phyloP scores from a whole-genome alignment of 2,329 filamentous ascomycete genomes.

The Zymoseptoria passerinii region DNA sequence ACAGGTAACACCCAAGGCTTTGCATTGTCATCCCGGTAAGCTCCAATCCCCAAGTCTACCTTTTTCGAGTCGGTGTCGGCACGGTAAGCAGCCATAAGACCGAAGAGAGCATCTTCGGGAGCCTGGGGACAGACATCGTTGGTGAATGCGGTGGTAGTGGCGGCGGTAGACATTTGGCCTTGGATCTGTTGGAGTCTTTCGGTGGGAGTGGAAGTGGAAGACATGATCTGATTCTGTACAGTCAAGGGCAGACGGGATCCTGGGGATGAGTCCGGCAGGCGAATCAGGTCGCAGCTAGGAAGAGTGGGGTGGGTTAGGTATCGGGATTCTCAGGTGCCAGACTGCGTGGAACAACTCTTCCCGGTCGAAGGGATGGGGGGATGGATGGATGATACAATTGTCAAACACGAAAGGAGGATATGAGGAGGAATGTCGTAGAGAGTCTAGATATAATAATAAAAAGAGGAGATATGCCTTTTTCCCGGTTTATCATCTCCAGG shows the following conservation, averaged over 20 bases:
- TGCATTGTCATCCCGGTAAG: slow-evolving; percentile 87
- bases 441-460: no score
- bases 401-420: not conserved
- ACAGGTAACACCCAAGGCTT: slow-evolving; percentile 97
- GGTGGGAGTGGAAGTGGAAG: slow-evolving; percentile 1
- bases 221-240: no score
- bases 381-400: not conserved
- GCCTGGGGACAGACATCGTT: slow-evolving; percentile 41
- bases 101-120: slow-evolving; percentile 91
- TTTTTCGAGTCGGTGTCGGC: slow-evolving; percentile 70
- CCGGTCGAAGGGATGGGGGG: not conserved
- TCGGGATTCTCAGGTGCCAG: not conserved
- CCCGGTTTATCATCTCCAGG: not conserved
- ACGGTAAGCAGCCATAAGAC: slow-evolving; percentile 78
- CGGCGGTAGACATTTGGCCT: slow-evolving; percentile 19
- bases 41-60: slow-evolving; percentile 90
- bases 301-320: not conserved
- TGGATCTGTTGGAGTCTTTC: slow-evolving; percentile 22
- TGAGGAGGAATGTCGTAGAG: no score
- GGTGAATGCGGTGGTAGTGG: slow-evolving; percentile 18
- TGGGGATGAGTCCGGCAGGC: no score
- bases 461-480: not conserved
- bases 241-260: no score
- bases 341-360: not conserved
- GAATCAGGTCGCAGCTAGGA: not conserved